phyloP scores from a whole-genome alignment of 176 grass and related monocot genomes.

The Ensete ventricosum region DNA sequence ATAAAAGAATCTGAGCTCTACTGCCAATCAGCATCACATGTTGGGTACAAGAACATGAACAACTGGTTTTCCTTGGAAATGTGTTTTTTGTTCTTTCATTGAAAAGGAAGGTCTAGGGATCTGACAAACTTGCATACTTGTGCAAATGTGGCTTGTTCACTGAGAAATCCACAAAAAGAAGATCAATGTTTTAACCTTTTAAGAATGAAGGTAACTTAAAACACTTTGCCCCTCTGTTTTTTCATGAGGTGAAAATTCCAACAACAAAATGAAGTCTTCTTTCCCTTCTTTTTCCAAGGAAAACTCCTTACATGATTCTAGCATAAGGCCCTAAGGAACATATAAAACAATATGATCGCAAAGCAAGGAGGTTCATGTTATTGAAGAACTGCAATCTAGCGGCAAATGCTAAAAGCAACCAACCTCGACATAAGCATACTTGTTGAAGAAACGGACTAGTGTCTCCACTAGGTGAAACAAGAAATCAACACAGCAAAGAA shows the following conservation, averaged over 20 bases:
- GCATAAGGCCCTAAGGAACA: neutral
- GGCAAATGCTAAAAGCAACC: constrained; percentile 20
- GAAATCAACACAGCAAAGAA: constrained; percentile 96
- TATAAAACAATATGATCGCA: neutral
- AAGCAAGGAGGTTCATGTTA: neutral
- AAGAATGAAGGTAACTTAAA: no score
- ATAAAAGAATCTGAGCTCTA: no score
- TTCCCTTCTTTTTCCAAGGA: neutral
- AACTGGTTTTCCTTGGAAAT: no score
- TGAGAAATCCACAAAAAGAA: no score
- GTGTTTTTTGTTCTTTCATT: no score
- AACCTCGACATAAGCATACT: constrained; percentile 98
- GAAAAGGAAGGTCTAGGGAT: no score
- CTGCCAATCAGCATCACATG: no score
- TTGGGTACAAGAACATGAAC: no score
- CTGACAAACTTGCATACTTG: no score
- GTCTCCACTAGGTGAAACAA: constrained; percentile 95
- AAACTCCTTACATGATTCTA: neutral
- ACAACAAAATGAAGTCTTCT: neutral
- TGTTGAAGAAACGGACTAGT: constrained; percentile 97
- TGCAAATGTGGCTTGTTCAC: no score
- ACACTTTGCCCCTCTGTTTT: no score
- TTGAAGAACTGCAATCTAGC: neutral
- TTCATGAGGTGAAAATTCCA: neutral
- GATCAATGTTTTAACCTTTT: no score